Evolutionary conservation across 2,329 filamentous ascomycete genomes (phyloP).

Genomic region (Neofusicoccum sp.): DNA sequence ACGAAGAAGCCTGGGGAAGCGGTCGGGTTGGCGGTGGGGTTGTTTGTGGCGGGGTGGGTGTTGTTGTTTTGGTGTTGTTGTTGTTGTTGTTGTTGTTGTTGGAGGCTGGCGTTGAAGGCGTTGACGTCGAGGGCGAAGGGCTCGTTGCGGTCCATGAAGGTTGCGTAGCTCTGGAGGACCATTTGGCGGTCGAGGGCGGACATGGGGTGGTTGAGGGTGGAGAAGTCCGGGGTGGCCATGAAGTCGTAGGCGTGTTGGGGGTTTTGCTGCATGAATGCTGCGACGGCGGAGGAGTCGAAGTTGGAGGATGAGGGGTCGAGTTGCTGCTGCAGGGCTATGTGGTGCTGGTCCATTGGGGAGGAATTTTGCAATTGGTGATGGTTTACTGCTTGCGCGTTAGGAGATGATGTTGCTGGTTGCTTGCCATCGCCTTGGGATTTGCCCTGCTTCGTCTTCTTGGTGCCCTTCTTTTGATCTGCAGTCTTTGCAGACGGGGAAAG

Average conservation of each 20-base stretch:
- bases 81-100: constrained; percentile 17
- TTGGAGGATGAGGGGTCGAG: constrained; percentile 44
- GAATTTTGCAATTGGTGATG: constrained; percentile 44
- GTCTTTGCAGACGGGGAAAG: constrained; percentile 63
- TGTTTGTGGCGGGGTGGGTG: constrained; percentile 35
- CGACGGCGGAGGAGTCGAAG: constrained; percentile 33
- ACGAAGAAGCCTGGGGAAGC: constrained; percentile 29
- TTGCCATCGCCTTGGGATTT: neutral
- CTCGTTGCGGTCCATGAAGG: constrained; percentile 25
- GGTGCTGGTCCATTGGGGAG: constrained; percentile 12
- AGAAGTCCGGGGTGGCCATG: neutral
- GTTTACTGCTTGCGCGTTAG: constrained; percentile 29
- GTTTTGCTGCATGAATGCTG: constrained; percentile 31
- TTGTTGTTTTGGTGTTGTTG: constrained; percentile 31
- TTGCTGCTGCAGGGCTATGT: constrained; percentile 23
- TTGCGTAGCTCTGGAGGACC: constrained; percentile 71
- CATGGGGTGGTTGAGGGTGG: constrained; percentile 52
- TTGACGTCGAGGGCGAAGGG: constrained; percentile 26
- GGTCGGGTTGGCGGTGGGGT: constrained; percentile 33
- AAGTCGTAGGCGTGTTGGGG: constrained; percentile 17
- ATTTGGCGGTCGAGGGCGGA: constrained; percentile 76
- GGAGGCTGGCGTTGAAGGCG: constrained; percentile 15
- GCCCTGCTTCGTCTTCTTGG: constrained; percentile 22
- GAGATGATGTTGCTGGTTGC: constrained; percentile 10
- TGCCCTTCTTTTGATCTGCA: constrained; percentile 32